A percentile compares a stretch with the other conserved stretches of the same genome.
phyloP scores from a whole-genome alignment of 495 filamentous ascomycete species.

The Hypoxylon crocopeplum region DNA sequence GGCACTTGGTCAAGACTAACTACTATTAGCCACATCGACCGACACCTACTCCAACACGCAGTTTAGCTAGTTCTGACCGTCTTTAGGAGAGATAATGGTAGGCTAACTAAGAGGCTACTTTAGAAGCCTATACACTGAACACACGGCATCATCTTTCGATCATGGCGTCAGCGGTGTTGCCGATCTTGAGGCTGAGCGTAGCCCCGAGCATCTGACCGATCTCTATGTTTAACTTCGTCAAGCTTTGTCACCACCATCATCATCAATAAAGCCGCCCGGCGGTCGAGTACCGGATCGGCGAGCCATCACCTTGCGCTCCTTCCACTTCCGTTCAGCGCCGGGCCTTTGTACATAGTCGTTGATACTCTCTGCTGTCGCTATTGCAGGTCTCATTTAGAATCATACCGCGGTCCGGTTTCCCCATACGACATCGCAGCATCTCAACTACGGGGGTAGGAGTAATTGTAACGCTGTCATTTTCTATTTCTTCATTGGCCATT shows the following conservation, averaged over 20 bases:
- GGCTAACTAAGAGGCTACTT: too few relatives aligned
- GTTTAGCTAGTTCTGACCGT: too few relatives aligned
- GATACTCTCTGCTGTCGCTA: background rate
- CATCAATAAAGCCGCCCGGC: background rate
- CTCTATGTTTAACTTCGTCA: constrained; percentile 1
- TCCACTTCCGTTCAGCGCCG: constrained; percentile 4
- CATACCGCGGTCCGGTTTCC: background rate
- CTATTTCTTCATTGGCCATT: constrained; percentile 1
- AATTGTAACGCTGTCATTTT: constrained; percentile 3
- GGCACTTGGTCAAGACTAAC: background rate
- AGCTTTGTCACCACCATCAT: background rate
- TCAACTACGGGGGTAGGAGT: background rate
- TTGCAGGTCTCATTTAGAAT: background rate
- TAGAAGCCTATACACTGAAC: too few relatives aligned
- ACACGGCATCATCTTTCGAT: background rate
- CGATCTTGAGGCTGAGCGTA: constrained; percentile 32
- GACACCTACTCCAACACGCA: too few relatives aligned
- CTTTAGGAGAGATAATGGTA: too few relatives aligned
- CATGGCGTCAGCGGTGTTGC: constrained; percentile 17
- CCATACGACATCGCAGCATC: background rate
- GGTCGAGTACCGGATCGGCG: background rate
- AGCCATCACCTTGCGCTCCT: constrained; percentile 2
- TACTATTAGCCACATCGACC: background rate
- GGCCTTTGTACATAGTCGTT: background rate
- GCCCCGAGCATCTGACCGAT: constrained; percentile 23